Conservation (phyloP, 1,284 basidiomycete genomes). For the Bjerkandera adusta region DNA sequence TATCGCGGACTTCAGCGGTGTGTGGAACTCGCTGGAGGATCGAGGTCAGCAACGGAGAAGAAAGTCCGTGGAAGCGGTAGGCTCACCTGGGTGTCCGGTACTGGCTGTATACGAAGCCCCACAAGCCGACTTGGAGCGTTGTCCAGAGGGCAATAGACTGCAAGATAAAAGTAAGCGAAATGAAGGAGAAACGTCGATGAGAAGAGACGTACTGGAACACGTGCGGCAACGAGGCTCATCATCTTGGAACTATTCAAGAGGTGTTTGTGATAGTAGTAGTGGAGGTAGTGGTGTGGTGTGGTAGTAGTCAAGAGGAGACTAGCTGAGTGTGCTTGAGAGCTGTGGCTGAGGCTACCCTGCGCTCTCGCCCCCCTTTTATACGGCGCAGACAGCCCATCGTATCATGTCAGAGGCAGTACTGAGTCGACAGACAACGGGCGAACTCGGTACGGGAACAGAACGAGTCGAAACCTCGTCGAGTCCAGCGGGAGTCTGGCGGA, state of each 20-base stretch:
- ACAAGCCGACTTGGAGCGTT: slow-evolving; percentile 8
- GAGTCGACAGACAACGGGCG: not conserved
- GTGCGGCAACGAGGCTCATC: slow-evolving; percentile 10
- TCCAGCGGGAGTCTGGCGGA: not conserved
- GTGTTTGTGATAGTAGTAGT: not conserved
- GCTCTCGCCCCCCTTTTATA: slow-evolving; percentile 2
- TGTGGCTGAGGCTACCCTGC: not conserved
- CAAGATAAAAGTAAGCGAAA: not conserved
- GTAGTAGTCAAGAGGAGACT: too few relatives aligned
- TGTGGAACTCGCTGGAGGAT: slow-evolving; percentile 7
- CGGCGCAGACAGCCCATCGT: too few relatives aligned
- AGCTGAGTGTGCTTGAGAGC: slow-evolving; percentile 6
- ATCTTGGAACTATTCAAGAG: not conserved
- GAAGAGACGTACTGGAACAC: slow-evolving; percentile 9
- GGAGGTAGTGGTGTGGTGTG: not conserved
- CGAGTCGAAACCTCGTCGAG: slow-evolving; percentile 1
- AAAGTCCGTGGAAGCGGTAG: not conserved
- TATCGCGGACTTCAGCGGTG: slow-evolving; percentile 9
- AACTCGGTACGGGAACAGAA: not conserved
- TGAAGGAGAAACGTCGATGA: not conserved
- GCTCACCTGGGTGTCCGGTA: slow-evolving; percentile 8
- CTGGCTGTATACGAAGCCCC: slow-evolving; percentile 8
- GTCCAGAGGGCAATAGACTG: slow-evolving; percentile 4
- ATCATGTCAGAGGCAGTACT: too few relatives aligned
- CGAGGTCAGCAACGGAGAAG: not conserved